These are phyloP conservation scores for Dichotomopilus funicola DNA, from an alignment of 2,329 filamentous ascomycete species.

Conservation along the genomic window DNA sequence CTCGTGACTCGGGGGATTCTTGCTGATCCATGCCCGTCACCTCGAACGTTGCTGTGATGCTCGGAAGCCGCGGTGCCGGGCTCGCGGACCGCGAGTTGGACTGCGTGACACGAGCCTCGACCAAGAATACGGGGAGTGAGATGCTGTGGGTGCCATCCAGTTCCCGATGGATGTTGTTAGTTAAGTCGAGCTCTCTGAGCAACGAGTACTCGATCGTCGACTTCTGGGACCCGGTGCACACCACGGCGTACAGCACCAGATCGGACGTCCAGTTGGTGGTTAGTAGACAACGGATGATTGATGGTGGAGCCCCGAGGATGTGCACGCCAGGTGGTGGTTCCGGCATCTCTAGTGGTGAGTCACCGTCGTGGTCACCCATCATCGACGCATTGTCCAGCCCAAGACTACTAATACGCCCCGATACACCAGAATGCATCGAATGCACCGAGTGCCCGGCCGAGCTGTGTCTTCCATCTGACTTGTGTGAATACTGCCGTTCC, in stretches of 20 bases:
- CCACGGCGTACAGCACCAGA: conserved; percentile 80
- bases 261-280: conserved; percentile 85
- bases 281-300: conserved; percentile 94
- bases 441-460: conserved; percentile 76
- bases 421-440: conserved; percentile 63
- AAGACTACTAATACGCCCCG: conserved; percentile 79
- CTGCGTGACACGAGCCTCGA: conserved; percentile 79
- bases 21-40: conserved; percentile 55
- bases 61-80: conserved; percentile 72
- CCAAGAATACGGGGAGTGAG: conserved; percentile 77
- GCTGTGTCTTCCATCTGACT: conserved; percentile 90
- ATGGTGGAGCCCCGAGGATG: conserved; percentile 80
- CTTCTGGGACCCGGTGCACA: conserved; percentile 86
- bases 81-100: conserved; percentile 65
- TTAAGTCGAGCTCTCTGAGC: conserved; percentile 65
- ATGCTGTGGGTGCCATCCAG: conserved; percentile 62
- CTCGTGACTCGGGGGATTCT: conserved; percentile 45
- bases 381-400: conserved; percentile 70
- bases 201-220: conserved; percentile 75
- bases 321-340: conserved; percentile 78
- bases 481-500: conserved; percentile 87
- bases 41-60: conserved; percentile 72
- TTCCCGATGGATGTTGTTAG: conserved; percentile 58
- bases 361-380: conserved; percentile 55
- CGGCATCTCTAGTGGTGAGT: conserved; percentile 64